Conservation (phyloP, 1,284 basidiomycete genomes). For the Sphagnurus paluster region DNA sequence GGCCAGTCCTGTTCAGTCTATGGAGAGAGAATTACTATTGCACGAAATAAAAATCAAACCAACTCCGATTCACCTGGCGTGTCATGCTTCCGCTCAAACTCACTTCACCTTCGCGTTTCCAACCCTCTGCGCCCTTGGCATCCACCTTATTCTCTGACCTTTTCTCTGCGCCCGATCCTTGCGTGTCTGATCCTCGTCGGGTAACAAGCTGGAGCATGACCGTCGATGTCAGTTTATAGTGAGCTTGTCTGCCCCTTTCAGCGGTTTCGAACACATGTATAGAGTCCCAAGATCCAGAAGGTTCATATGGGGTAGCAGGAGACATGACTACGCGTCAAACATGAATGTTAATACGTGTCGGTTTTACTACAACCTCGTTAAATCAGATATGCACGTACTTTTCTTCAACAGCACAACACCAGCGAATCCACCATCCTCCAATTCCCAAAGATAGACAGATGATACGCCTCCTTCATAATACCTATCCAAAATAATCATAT, state of each 20-base stretch:
- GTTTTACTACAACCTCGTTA: background rate
- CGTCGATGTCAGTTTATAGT: conserved; percentile 97
- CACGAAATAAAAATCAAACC: background rate
- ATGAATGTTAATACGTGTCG: background rate
- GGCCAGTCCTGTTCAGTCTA: conserved; percentile 86
- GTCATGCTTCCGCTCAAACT: conserved; percentile 96
- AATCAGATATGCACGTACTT: conserved; percentile 51
- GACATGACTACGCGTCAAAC: conserved; percentile 51
- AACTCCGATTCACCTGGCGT: conserved; percentile 70
- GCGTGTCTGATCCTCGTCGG: conserved; percentile 45
- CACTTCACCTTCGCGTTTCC: conserved; percentile 74
- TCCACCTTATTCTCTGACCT: conserved; percentile 34
- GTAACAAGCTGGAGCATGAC: conserved; percentile 94
- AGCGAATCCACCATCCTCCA: conserved; percentile 94
- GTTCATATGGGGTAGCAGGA: conserved; percentile 53
- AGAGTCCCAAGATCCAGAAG: conserved; percentile 92
- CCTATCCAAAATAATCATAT: conserved; percentile 45
- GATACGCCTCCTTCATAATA: conserved; percentile 98
- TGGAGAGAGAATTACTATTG: conserved; percentile 1
- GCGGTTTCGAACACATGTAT: conserved; percentile 97
- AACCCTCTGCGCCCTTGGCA: conserved; percentile 38
- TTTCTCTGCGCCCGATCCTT: conserved; percentile 32
- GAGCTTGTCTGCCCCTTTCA: conserved; percentile 88
- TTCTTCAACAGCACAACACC: conserved; percentile 98
- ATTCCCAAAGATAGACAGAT: conserved; percentile 98